These are phyloP conservation scores for Mrakia blollopis DNA, from an alignment of 768 basidiomycete genomes.

Conservation along the genomic window DNA sequence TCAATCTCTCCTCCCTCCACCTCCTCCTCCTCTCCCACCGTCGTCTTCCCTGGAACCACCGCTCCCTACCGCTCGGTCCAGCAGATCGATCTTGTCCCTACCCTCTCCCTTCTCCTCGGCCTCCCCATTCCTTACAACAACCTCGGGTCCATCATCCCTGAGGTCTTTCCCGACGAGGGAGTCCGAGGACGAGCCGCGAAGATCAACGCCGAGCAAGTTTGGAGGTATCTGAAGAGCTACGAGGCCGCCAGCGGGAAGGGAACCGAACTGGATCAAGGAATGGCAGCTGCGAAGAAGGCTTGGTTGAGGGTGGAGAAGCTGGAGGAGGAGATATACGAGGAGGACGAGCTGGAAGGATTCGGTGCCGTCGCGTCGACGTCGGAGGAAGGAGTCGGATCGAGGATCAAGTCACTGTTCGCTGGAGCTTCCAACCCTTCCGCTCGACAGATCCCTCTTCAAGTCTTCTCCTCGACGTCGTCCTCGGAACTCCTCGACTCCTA, in stretches of 20 bases:
- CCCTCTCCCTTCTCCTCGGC: conserved; percentile 81
- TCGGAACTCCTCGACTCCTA: conserved; percentile 36
- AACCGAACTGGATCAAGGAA: conserved; percentile 64
- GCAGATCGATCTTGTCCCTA: conserved; percentile 90
- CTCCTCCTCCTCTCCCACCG: conserved; percentile 38
- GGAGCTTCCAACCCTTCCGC: background rate
- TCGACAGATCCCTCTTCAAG: conserved; percentile 2
- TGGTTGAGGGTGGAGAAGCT: conserved; percentile 47
- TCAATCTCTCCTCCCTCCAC: conserved; percentile 37
- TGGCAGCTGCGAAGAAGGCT: conserved; percentile 52
- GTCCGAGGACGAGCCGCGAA: conserved; percentile 60
- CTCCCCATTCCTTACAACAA: conserved; percentile 94
- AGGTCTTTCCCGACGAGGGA: conserved; percentile 57
- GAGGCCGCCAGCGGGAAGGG: conserved; percentile 60
- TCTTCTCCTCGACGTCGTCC: conserved; percentile 18
- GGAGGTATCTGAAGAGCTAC: conserved; percentile 70
- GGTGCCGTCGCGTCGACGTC: background rate
- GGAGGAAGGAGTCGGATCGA: conserved; percentile 11
- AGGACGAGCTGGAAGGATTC: conserved; percentile 1
- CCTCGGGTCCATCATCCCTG: conserved; percentile 84
- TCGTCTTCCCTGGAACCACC: conserved; percentile 38
- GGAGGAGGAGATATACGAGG: conserved; percentile 16
- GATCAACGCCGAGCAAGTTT: conserved; percentile 70
- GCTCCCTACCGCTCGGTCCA: conserved; percentile 61
- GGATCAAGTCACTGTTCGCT: conserved; percentile 9